These are phyloP conservation scores for Steccherinum ochraceum DNA, from an alignment of 768 basidiomycete species.

Conservation along the genomic window DNA sequence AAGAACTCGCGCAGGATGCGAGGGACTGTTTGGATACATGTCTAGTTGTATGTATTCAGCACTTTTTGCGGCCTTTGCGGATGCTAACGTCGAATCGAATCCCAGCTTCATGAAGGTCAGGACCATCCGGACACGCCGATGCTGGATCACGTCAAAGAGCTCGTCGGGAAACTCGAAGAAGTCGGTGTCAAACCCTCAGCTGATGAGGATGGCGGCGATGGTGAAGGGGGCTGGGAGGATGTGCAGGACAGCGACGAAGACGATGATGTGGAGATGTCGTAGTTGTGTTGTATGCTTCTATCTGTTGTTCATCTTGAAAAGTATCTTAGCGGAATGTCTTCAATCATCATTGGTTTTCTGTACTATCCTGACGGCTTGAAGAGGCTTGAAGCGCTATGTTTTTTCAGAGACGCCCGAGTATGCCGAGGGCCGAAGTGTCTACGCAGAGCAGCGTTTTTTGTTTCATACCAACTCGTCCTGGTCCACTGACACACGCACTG, in stretches of 20 bases:
- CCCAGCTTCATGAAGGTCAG: slow-evolving; percentile 65
- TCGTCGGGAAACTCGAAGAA: slow-evolving; percentile 60
- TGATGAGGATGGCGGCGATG: slow-evolving; percentile 47
- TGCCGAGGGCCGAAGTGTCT: too few relatives aligned
- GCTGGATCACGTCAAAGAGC: slow-evolving; percentile 68
- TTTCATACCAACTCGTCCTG: too few relatives aligned
- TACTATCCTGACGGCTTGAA: not conserved
- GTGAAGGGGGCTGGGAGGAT: slow-evolving; percentile 56
- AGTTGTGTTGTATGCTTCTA: too few relatives aligned
- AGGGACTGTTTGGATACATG: slow-evolving; percentile 82
- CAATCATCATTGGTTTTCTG: not conserved
- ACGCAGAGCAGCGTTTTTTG: too few relatives aligned
- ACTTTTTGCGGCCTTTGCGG: not conserved
- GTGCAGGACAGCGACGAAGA: slow-evolving; percentile 50
- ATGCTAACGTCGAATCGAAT: slow-evolving; percentile 4
- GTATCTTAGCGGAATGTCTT: slow-evolving; percentile 7
- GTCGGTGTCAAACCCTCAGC: slow-evolving; percentile 61
- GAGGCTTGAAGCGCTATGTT: too few relatives aligned
- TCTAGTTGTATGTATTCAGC: slow-evolving; percentile 47
- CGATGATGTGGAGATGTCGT: slow-evolving; percentile 39
- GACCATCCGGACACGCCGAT: slow-evolving; percentile 72
- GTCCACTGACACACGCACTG: too few relatives aligned
- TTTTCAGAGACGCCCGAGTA: too few relatives aligned
- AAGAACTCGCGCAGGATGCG: slow-evolving; percentile 74
- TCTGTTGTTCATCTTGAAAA: too few relatives aligned